Evolutionary conservation across 208 protist genomes (phyloP), one percentile per base, ranked within the genome.

Genomic region (Acanthamoeba rhysodes): DNA sequence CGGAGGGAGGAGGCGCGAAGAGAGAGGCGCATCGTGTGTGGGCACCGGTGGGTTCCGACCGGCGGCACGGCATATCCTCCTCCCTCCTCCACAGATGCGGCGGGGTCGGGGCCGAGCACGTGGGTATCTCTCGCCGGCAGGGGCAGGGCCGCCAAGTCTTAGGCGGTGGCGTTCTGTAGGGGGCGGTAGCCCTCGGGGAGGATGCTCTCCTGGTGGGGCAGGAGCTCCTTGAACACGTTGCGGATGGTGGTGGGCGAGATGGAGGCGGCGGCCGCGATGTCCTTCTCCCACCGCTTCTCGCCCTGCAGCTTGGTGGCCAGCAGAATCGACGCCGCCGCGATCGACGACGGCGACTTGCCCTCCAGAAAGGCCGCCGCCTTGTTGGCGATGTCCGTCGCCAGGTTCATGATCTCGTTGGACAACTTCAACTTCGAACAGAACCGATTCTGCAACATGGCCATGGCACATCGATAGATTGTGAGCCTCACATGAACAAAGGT

Each of bases 391-490:
- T 53, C 27, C 27, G 80, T 34, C 8, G 80, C 80, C 41, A 62
- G 41, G n/a, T 22, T 64, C 24, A 29, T 34, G 41, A 88, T 34
- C 45, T 88, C 80, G n/a, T 64, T 29, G 37, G 80, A 34, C 27
- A 88, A n/a, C 27, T 88, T 88, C 48, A 88, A 41, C 48, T 34
- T n/a, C 24, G 41, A 64, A 24, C 80, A 53, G 80, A 88, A 88
- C 12, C 80, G 80, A 6, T 59, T 53, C 80, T 88, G 50, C 50
- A 55, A 57, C 50, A 7, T 7, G 50, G 9, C 14, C 50, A 22
- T 88, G 32, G 0, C 41, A 50, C 41, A 88, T 59, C 12, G 41
- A 27, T 85, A 18, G 29, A n/a, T 74, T 41, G 22, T 41, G 37
- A 41, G 37, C 37, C 66, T 74, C 66, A 9, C 6, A 12, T n/a